Percentiles rank a stretch among this genome's conserved stretches.
Conservation (phyloP, 2,329 filamentous ascomycete genomes). For the Colletotrichum sp. region DNA sequence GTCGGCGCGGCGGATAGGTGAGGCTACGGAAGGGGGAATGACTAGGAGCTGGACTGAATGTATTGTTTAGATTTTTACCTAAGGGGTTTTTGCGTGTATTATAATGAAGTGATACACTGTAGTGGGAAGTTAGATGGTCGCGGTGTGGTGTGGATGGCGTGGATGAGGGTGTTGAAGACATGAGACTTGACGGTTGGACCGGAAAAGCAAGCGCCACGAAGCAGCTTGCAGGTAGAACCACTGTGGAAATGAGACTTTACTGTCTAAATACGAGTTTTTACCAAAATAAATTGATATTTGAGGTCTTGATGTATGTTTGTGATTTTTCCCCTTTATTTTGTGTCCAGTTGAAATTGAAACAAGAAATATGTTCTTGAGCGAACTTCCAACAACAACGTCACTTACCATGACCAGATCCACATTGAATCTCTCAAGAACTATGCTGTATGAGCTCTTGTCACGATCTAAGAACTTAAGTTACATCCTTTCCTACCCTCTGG, state of each 20-base stretch:
- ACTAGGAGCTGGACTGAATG: not conserved
- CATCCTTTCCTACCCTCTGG: not conserved
- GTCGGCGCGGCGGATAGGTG: not conserved
- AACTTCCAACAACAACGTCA: accelerated
- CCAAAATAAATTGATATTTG: accelerated
- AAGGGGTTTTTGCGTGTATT: too few relatives aligned
- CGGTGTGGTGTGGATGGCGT: not conserved
- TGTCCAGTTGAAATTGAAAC: accelerated
- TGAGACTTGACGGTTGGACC: not conserved
- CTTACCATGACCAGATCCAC: accelerated
- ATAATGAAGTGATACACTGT: not conserved
- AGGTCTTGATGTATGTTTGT: not conserved
- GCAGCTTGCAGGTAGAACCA: not conserved
- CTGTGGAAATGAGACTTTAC: not conserved
- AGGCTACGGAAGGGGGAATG: not conserved
- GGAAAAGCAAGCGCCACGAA: not conserved
- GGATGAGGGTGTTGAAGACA: not conserved
- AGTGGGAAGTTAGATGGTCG: not conserved
- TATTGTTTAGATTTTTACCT: too few relatives aligned
- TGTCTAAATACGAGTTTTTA: accelerated
- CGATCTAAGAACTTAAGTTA: not conserved
- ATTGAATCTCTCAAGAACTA: accelerated
- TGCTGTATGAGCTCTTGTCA: accelerated
- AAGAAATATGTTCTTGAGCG: accelerated
- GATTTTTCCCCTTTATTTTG: not conserved